Percentiles rank a stretch among this genome's conserved stretches.
Conservation (phyloP, 768 basidiomycete genomes). For the Panellus pusillus region DNA sequence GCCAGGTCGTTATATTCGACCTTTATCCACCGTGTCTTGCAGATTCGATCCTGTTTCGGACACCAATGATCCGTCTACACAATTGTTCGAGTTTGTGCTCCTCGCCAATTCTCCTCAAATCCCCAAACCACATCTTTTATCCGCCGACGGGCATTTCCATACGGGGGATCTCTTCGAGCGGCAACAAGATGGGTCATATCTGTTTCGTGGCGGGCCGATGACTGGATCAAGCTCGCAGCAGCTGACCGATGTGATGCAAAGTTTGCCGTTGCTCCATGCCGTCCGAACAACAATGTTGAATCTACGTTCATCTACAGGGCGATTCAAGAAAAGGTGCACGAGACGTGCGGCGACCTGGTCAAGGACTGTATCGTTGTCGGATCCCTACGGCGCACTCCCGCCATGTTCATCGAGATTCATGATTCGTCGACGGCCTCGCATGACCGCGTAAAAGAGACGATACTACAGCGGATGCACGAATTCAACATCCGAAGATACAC, state of each 20-base stretch:
- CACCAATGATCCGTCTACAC: constrained; percentile 1
- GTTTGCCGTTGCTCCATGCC: constrained; percentile 3
- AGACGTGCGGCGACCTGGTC: constrained; percentile 17
- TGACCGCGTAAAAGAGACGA: constrained; percentile 6
- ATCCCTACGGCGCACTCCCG: constrained; percentile 10
- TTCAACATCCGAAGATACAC: constrained; percentile 8
- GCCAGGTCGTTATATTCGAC: constrained; percentile 7
- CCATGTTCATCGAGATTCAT: constrained; percentile 26
- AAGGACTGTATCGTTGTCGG: constrained; percentile 25
- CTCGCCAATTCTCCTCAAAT: constrained; percentile 4
- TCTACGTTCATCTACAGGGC: constrained; percentile 14
- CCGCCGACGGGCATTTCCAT: constrained; percentile 21
- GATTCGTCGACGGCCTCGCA: constrained; percentile 1
- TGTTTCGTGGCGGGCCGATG: constrained; percentile 22
- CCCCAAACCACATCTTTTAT: constrained; percentile 8
- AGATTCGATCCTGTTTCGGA: constrained; percentile 8
- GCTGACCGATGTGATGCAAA: constrained; percentile 29
- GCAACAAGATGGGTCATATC: constrained; percentile 17
- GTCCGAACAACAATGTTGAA: background rate
- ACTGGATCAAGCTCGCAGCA: constrained; percentile 22
- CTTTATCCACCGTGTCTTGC: constrained; percentile 6
- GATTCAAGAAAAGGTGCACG: constrained; percentile 22
- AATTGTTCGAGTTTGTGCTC: constrained; percentile 5
- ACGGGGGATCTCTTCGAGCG: constrained; percentile 23
- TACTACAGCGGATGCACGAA: constrained; percentile 8